Conservation (phyloP, 2,329 filamentous ascomycete genomes). For the Colletotrichum shisoi region DNA sequence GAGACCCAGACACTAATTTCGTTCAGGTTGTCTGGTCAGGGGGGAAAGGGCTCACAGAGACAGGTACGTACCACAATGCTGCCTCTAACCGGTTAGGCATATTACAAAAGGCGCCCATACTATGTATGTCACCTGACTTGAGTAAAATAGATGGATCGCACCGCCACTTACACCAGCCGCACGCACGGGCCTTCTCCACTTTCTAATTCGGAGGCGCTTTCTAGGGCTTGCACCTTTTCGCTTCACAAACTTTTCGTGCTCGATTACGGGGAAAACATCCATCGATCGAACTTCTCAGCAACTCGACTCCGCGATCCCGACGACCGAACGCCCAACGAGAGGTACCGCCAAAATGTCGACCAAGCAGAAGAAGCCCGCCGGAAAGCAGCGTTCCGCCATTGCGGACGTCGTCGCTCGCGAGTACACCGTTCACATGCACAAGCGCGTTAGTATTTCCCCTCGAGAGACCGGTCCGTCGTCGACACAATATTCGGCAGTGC, state of each 20-base stretch:
- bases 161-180: constrained; percentile 17
- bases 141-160: not conserved
- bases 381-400: constrained; percentile 89
- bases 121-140: not conserved
- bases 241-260: constrained; percentile 35
- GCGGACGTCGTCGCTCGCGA: constrained; percentile 98
- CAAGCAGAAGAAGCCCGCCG: constrained; percentile 69
- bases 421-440: constrained; percentile 99
- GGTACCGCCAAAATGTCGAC: constrained; percentile 66
- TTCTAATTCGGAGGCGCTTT: not conserved
- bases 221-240: constrained; percentile 37
- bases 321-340: constrained; percentile 39
- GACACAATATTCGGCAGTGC: constrained; percentile 20
- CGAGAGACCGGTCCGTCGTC: constrained; percentile 51
- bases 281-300: constrained; percentile 38
- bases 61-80: constrained; percentile 22
- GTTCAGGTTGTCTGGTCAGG: constrained; percentile 37
- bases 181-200: constrained; percentile 5
- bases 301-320: constrained; percentile 36
- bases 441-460: constrained; percentile 62
- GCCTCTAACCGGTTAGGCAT: not conserved
- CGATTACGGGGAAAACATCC: constrained; percentile 23
- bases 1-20: constrained; percentile 36
- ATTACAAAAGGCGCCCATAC: not conserved
- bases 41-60: constrained; percentile 18